A percentile compares a stretch with the other conserved stretches of the same genome.
Evolutionary conservation across 495 filamentous ascomycete species (phyloP).

Genomic region (Hypoxylon fragiforme): DNA sequence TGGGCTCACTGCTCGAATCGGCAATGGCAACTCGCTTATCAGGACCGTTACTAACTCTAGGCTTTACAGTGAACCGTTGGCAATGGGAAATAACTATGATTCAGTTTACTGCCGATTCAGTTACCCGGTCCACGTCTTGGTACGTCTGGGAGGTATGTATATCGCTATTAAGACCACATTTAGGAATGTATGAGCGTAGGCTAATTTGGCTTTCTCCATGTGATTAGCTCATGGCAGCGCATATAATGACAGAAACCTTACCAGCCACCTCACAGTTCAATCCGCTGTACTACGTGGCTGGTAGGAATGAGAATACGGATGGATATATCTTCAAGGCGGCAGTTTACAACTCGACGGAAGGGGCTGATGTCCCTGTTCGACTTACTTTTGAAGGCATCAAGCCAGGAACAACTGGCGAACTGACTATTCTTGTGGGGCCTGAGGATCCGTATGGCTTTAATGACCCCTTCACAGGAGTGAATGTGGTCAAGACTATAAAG

Average conservation of each 20-base stretch:
- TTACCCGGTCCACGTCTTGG: constrained; percentile 49
- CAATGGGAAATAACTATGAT: constrained; percentile 52
- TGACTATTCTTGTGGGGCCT: constrained; percentile 63
- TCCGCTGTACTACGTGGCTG: constrained; percentile 64
- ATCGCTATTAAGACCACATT: constrained; percentile 25
- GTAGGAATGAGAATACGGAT: constrained; percentile 37
- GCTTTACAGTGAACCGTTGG: constrained; percentile 41
- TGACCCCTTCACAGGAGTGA: constrained; percentile 39
- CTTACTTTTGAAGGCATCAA: constrained; percentile 58
- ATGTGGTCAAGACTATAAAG: constrained; percentile 47
- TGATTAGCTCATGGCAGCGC: constrained; percentile 53
- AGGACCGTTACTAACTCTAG: neutral
- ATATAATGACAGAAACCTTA: constrained; percentile 60
- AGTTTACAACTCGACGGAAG: constrained; percentile 64
- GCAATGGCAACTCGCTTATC: neutral
- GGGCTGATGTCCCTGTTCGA: constrained; percentile 48
- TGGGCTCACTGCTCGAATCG: neutral
- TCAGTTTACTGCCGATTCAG: constrained; percentile 57
- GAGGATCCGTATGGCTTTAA: constrained; percentile 47
- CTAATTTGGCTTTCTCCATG: no score
- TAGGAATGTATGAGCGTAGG: no score
- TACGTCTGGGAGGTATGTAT: constrained; percentile 49
- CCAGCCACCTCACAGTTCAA: constrained; percentile 49
- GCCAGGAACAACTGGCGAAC: constrained; percentile 48
- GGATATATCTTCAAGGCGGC: constrained; percentile 62